These are phyloP conservation scores for Arctium lappa DNA, from an alignment of 129 eudicot species.

Conservation along the genomic window DNA sequence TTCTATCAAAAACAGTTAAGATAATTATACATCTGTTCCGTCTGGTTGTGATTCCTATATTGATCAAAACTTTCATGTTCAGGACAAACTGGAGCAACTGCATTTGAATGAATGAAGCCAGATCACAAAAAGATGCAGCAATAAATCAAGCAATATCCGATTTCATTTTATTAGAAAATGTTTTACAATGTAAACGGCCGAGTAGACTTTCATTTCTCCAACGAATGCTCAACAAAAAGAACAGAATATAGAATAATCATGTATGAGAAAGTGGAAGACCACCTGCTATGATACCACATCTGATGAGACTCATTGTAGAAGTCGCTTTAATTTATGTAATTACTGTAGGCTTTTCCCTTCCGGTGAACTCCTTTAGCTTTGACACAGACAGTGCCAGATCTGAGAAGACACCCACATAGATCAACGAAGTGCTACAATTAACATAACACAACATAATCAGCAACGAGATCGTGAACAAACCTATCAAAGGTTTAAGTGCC, in stretches of 20 bases:
- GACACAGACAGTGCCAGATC: constrained; percentile 87
- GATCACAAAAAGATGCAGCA: not conserved
- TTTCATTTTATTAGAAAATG: not conserved
- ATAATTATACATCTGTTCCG: not conserved
- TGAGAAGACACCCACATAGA: constrained; percentile 26
- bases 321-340: constrained; percentile 53
- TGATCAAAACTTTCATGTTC: not conserved
- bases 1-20: not conserved
- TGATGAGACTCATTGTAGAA: not conserved
- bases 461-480: constrained; percentile 34
- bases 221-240: constrained; percentile 22
- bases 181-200: constrained; percentile 14
- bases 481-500: constrained; percentile 94
- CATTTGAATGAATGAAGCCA: not conserved
- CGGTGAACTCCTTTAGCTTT: constrained; percentile 90
- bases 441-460: not conserved
- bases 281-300: constrained; percentile 32
- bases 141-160: not conserved
- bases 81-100: not conserved
- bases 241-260: constrained; percentile 7
- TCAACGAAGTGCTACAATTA: not conserved
- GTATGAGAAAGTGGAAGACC: constrained; percentile 27
- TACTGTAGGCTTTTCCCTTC: constrained; percentile 97
- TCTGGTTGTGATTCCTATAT: not conserved
- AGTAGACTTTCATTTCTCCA: constrained; percentile 2